Base-by-base conservation (phyloP, 192 early-diverging fungal genomes). In the Umbelopsis ramanniana region DNA sequence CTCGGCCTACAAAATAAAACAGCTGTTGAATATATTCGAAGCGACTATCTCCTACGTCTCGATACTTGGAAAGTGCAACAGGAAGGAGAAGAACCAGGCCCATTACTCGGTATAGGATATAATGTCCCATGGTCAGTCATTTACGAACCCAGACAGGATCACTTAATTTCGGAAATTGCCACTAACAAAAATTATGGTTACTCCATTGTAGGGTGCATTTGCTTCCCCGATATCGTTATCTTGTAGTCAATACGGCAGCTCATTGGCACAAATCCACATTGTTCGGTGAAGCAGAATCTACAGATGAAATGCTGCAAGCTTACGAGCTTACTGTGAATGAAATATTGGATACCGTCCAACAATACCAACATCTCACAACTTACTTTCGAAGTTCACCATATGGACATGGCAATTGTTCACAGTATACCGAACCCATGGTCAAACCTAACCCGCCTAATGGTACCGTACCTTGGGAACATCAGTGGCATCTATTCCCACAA, bases 371-470 rank as follows among this genome's bases (percentile, higher is more conserved):
- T 24, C 52, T 76, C 26, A 50, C 76, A 72, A 52, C 71, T 43
- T 80, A 68, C 52, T 57, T 80, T 35, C 71, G 79, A 52, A 73
- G 70, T 46, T 70, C 74, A 50, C 74, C 75, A 0, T 80, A 74
- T 35, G 79, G 79, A 4, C 79, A 80, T n/a, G 72, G 69, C 1
- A 73, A 48, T 15, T 80, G 79, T 22, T 80, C 79, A 15, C 68
- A 68, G 26, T 80, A 74, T 26, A 73, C 46, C 7, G 50, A 67
- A 43, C 79, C 79, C 15, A 50, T 46, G 23, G 26, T 35, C 0
- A 70, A n/a, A 37, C 72, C 72, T 6, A 19, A 66, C 0, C 24
- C 57, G 40, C 79, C 79, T 17, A 76, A 75, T 19, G 74, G 72
- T 11, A 45, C 68, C 29, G 33, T 63, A n/a, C 57, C 68, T 19